These are phyloP conservation scores for Pulveroboletus sp. DNA, from an alignment of 768 basidiomycete species.

Conservation along the genomic window DNA sequence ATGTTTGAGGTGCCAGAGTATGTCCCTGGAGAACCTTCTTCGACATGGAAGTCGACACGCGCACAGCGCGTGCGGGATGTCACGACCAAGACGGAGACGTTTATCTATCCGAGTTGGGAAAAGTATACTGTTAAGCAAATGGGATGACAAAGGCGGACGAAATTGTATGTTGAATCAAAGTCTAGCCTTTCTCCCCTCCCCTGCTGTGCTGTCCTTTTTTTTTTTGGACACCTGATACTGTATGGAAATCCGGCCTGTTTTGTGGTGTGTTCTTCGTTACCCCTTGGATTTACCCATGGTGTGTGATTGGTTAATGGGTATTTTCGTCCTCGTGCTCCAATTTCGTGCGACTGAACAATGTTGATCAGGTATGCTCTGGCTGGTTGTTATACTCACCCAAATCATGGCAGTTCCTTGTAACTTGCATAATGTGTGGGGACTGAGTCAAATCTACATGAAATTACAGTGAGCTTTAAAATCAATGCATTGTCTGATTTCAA, in stretches of 20 bases:
- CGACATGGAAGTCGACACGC: conserved; percentile 27
- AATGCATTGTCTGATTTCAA: too few relatives aligned
- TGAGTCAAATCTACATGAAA: too few relatives aligned
- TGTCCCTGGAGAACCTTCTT: conserved; percentile 13
- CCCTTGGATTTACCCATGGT: neutral
- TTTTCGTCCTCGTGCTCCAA: too few relatives aligned
- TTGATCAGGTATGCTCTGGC: too few relatives aligned
- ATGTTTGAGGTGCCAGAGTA: conserved; percentile 35
- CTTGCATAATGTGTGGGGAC: too few relatives aligned
- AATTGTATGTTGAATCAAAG: neutral
- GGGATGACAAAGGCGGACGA: conserved; percentile 1
- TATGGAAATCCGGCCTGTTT: neutral
- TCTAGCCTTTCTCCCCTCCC: neutral
- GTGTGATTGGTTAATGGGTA: too few relatives aligned
- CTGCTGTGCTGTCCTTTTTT: neutral
- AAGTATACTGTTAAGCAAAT: conserved; percentile 49
- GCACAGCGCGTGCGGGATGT: conserved; percentile 26
- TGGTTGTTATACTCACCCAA: too few relatives aligned
- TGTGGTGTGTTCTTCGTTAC: neutral
- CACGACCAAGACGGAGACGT: conserved; percentile 39
- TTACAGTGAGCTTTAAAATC: too few relatives aligned
- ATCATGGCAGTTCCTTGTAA: too few relatives aligned
- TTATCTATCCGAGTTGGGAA: conserved; percentile 61
- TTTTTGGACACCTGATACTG: neutral
- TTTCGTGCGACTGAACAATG: too few relatives aligned